phyloP scores from a whole-genome alignment of 495 filamentous ascomycete genomes.

The Aspergillus ellipticus region DNA sequence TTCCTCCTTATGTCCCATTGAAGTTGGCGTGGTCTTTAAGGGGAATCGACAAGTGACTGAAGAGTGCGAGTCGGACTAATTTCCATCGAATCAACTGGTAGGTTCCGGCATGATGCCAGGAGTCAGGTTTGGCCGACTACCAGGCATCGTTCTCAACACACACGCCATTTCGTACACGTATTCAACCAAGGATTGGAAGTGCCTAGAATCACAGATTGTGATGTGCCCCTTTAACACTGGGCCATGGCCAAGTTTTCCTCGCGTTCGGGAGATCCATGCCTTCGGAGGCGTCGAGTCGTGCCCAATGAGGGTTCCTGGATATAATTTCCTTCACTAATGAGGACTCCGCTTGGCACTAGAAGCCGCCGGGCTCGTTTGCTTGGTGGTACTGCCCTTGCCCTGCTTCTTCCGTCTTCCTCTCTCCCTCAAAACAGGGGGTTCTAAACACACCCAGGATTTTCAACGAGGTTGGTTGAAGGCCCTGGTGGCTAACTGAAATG shows the following conservation, averaged over 20 bases:
- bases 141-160: too few species aligned
- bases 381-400: not conserved
- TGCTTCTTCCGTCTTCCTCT: not conserved
- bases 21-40: not conserved
- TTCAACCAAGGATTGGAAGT: too few species aligned
- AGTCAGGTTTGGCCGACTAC: not conserved
- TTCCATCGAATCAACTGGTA: not conserved
- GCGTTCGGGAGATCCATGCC: not conserved
- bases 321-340: constrained; percentile 20
- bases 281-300: constrained; percentile 16
- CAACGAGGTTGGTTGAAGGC: not conserved
- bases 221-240: too few species aligned
- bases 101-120: not conserved
- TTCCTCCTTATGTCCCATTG: too few species aligned
- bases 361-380: not conserved
- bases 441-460: not conserved
- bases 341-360: constrained; percentile 25
- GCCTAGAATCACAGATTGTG: too few species aligned
- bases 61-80: not conserved
- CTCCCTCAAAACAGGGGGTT: not conserved
- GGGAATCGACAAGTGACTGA: not conserved
- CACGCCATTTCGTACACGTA: too few species aligned
- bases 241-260: constrained; percentile 3
- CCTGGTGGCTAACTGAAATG: not conserved
- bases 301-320: constrained; percentile 29